Evolutionary conservation across 441 rosid species (phyloP).

Genomic region (Eutrema salsugineum): DNA sequence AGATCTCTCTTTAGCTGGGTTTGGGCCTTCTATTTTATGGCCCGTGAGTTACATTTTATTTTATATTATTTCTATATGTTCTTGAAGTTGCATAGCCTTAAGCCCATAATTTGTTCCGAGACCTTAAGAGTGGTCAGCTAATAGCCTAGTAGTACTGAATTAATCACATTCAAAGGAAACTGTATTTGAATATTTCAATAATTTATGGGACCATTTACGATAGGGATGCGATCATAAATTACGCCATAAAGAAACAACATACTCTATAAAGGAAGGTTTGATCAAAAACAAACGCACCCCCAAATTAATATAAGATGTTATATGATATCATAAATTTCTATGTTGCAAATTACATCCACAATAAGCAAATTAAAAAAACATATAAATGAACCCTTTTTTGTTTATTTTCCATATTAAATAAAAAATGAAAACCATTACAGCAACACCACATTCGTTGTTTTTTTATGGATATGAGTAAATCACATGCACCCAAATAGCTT

Average conservation of each 20-base stretch:
- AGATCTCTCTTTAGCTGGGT: neutral
- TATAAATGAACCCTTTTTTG: neutral
- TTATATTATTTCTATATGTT: no score
- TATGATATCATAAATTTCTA: neutral
- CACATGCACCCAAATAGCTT: slow-evolving; percentile 63
- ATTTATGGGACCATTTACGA: no score
- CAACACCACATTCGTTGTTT: neutral
- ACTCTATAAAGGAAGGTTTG: no score
- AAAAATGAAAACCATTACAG: neutral
- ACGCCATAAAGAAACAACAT: neutral
- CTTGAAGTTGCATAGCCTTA: no score
- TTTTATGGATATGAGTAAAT: neutral
- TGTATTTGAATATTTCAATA: no score
- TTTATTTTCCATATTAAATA: neutral
- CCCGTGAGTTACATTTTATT: neutral
- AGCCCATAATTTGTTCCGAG: neutral
- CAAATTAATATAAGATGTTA: neutral
- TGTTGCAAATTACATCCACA: slow-evolving; percentile 12
- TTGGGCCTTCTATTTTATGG: slow-evolving; percentile 22
- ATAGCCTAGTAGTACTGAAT: no score
- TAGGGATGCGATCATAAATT: neutral
- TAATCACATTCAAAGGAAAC: no score
- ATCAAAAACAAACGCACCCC: slow-evolving; percentile 4
- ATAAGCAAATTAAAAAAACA: slow-evolving; percentile 27
- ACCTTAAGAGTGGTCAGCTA: neutral